A percentile compares a stretch with the other conserved stretches of the same genome.
Conservation (phyloP, 108 stramenopile genomes). For the Cyclotella choctawhatcheeana region DNA sequence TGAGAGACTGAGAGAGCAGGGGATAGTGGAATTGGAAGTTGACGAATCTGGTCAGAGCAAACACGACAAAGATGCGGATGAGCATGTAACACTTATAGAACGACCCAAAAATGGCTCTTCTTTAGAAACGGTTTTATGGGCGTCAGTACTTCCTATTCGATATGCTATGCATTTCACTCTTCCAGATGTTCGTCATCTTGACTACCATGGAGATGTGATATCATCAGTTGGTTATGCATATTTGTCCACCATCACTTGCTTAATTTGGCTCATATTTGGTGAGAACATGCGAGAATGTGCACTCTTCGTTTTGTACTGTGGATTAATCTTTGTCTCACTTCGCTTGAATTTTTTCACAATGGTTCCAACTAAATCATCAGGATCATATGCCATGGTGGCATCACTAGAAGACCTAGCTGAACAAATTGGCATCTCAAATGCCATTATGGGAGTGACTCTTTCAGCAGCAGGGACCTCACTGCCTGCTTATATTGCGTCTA, state of each 20-base stretch:
- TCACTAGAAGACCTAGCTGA: conserved; percentile 74
- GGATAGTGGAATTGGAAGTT: conserved; percentile 38
- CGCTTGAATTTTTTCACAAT: background rate
- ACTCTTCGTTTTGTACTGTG: too few species aligned
- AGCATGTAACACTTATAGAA: conserved; percentile 56
- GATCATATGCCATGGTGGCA: conserved; percentile 70
- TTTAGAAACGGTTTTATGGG: conserved; percentile 48
- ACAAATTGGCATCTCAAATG: conserved; percentile 69
- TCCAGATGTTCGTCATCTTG: conserved; percentile 69
- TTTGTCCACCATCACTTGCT: conserved; percentile 54
- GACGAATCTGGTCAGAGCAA: background rate
- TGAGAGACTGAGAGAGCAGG: conserved; percentile 10
- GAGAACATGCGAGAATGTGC: background rate
- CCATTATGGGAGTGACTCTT: conserved; percentile 79
- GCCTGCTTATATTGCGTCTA: conserved; percentile 60
- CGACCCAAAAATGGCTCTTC: conserved; percentile 46
- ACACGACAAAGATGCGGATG: conserved; percentile 48
- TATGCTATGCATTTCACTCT: conserved; percentile 71
- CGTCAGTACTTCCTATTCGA: conserved; percentile 64
- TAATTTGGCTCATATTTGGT: conserved; percentile 69
- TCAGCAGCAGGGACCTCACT: conserved; percentile 76
- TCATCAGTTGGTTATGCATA: conserved; percentile 47
- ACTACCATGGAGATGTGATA: conserved; percentile 51
- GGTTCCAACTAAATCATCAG: conserved; percentile 1
- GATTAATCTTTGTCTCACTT: background rate